Conservation (phyloP, 495 filamentous ascomycete species). For the Antarctomyces pellizariae region DNA sequence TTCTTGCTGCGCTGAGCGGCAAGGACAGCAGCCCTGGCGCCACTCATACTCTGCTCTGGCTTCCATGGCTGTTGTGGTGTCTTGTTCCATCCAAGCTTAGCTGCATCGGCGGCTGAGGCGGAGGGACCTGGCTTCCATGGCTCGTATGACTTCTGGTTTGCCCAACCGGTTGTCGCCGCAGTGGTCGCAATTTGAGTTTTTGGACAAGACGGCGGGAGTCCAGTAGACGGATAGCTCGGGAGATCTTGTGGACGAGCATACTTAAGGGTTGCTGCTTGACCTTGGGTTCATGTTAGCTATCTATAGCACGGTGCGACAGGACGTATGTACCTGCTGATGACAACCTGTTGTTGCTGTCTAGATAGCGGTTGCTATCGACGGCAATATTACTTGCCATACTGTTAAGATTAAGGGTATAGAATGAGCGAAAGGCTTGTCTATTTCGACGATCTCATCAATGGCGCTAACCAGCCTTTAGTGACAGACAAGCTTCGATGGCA, state of each 20-base stretch:
- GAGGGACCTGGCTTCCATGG: conserved; percentile 35
- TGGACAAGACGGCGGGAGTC: conserved; percentile 35
- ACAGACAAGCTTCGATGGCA: no score
- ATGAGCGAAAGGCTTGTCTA: no score
- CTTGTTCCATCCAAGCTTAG: conserved; percentile 43
- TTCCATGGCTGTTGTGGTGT: conserved; percentile 28
- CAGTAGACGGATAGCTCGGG: conserved; percentile 38
- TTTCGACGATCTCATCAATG: no score
- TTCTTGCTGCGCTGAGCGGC: no score
- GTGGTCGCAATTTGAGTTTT: conserved; percentile 44
- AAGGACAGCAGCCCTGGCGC: conserved; percentile 47
- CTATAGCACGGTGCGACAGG: neutral
- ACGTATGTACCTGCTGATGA: conserved; percentile 25
- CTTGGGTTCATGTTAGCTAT: conserved; percentile 13
- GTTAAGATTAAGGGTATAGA: conserved; percentile 15
- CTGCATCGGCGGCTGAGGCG: conserved; percentile 41
- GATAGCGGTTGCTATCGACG: conserved; percentile 10
- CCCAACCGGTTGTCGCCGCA: conserved; percentile 50
- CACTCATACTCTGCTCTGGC: conserved; percentile 31
- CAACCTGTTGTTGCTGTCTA: conserved; percentile 24
- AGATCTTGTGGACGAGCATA: conserved; percentile 44
- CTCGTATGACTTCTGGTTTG: conserved; percentile 35
- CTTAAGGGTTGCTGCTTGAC: conserved; percentile 36
- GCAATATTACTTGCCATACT: conserved; percentile 1
- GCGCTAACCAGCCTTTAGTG: no score